Base-by-base conservation (phyloP, 2,329 filamentous ascomycete species). In the Aspergillus sp. region DNA sequence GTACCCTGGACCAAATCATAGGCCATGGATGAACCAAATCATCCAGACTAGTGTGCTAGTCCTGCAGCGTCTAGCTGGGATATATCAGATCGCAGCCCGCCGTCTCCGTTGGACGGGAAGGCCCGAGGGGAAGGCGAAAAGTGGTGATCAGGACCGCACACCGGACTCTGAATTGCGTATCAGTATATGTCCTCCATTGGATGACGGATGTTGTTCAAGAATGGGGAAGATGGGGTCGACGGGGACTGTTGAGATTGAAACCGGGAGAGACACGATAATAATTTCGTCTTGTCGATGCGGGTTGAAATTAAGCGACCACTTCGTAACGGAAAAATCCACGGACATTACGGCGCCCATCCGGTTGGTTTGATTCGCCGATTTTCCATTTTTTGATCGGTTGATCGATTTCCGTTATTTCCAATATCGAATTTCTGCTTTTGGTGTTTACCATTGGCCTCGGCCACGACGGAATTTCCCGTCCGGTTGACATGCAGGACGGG, bases 81-180 rank as follows among this genome's bases (percentile, higher is more conserved):
- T 49, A 43, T 46, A 45, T 51, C 40, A 50, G 48, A 53, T 52
- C 44, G 50, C 53, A 56, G 31, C 31, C 46, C 32, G 32, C 46
- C 46, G 52, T 50, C 29, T 5, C 38, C 47, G 43, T 48, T 46
- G 41, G 42, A 52, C 16, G 16, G 40, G 19, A 20, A n/a, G 17
- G n/a, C 40, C 16, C 19, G 40, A 21, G 11, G 11, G 3, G 16
- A 6, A 13, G 17, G 4, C 32, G 16, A 38, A 13, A 11, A 38
- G 34, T 29, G 25, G 25, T 29, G 25, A 29, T 29, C 25, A 10
- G 11, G 25, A 29, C 9, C 11, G 25, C 25, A 29, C 11, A 29
- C 11, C 25, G 6, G 25, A 29, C 7, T 29, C 25, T 29, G 11
- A 11, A 6, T 10, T 29, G 25, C 9, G 25, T 29, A 29, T 11